Evolutionary conservation across 1,284 basidiomycete genomes (phyloP).

Genomic region (Fomitiporia mediterranea): DNA sequence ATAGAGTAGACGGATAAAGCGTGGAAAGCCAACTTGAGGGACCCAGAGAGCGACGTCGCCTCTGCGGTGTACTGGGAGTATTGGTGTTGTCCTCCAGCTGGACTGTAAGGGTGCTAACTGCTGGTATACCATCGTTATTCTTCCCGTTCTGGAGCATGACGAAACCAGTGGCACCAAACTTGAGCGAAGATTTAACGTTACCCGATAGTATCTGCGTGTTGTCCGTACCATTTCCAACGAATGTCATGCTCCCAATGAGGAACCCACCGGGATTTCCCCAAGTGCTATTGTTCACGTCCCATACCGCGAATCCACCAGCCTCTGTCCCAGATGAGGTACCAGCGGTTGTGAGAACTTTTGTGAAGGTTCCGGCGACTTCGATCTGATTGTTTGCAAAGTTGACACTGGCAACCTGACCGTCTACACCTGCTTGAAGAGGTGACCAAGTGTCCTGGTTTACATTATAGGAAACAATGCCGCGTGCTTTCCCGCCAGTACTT

Average conservation of each 20-base stretch:
- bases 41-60: constrained; percentile 35
- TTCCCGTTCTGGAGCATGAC: constrained; percentile 62
- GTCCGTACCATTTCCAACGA: constrained; percentile 50
- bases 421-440: constrained; percentile 68
- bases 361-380: constrained; percentile 76
- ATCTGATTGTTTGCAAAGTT: constrained; percentile 48
- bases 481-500: constrained; percentile 50
- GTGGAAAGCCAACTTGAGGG: constrained; percentile 48
- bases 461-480: constrained; percentile 75
- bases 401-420: constrained; percentile 69
- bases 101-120: constrained; percentile 53
- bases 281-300: constrained; percentile 56
- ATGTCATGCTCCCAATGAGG: constrained; percentile 68
- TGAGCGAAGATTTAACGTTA: constrained; percentile 47
- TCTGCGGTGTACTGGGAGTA: constrained; percentile 28
- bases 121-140: constrained; percentile 41
- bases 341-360: constrained; percentile 41
- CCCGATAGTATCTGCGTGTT: constrained; percentile 60
- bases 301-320: constrained; percentile 72
- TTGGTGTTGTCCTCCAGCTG: constrained; percentile 40
- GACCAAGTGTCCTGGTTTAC: constrained; percentile 64
- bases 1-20: constrained; percentile 43
- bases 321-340: constrained; percentile 34
- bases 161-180: constrained; percentile 68
- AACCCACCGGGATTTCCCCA: constrained; percentile 79